Evolutionary conservation across 2,329 filamentous ascomycete genomes (phyloP), one percentile per base, ranked within the genome.

Genomic region (Exserohilum rostratum): DNA sequence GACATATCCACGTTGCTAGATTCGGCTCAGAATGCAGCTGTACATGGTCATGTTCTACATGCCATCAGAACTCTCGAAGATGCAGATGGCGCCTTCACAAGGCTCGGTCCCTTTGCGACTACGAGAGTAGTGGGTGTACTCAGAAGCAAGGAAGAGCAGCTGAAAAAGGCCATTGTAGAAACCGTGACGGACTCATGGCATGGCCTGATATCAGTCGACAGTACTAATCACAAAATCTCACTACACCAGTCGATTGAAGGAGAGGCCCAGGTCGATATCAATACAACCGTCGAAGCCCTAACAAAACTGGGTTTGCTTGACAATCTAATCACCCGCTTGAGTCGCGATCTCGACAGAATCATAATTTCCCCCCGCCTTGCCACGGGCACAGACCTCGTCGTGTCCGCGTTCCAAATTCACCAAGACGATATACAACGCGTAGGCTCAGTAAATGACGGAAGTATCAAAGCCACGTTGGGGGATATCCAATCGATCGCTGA

Each of bases 131-230:
- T 87, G 69, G 84, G 82, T 50, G 77, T 96, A 20, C 76, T 96
- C 3, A 82, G 87, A 57, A 75, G 85, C 39, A 84, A 88, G 58
- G 83, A 85, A 2, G 85, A 85, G 22, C 85, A 87, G 65, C 78
- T 96, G 52, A 87, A 87, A 58, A 81, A 83, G 2, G 81, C 84
- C 17, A 83, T 95, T 18, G 83, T 87, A 53, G 84, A 88, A 35
- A 84, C 85, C 7, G 82, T 95, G 34, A 83, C 85, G 38, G 80
- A 81, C 50, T 82, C 87, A n/a, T 97, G 92, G 91, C 83, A 84
- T 53, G 78, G 82, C 0, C 78, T 93, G 38, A 78, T 96, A 11
- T 75, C 80, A 1, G 75, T 92, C 15, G 85, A 93, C 66, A 73
- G 79, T 0, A 78, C 83, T 18, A 75, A 78, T 7, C 78, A 79